Conservation (phyloP, 1,284 basidiomycete genomes). For the Heterobasidion occidentale region DNA sequence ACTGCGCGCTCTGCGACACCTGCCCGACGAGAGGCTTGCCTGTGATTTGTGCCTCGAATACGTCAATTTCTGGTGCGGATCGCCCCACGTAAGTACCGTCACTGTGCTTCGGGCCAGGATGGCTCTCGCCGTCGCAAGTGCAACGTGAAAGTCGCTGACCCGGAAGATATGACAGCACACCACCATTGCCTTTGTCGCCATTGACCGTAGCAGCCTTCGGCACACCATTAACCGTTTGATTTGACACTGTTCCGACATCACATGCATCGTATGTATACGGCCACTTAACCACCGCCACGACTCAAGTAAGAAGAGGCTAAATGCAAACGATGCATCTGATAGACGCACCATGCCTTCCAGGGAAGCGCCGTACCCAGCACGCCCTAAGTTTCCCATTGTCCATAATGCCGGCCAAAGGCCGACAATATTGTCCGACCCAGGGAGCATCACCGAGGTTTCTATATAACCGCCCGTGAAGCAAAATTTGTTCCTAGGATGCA, state of each 20-base stretch:
- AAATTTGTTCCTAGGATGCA: conserved; percentile 69
- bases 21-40: not conserved
- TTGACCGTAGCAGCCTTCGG: conserved; percentile 31
- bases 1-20: conserved; percentile 5
- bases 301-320: not conserved
- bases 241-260: conserved; percentile 49
- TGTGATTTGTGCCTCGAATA: conserved; percentile 31
- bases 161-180: conserved; percentile 37
- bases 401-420: conserved; percentile 47
- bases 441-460: conserved; percentile 67
- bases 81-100: conserved; percentile 48
- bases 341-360: conserved; percentile 39
- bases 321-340: not conserved
- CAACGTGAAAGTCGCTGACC: conserved; percentile 43
- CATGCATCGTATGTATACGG: conserved; percentile 51
- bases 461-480: conserved; percentile 88
- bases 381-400: conserved; percentile 47
- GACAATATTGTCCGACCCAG: conserved; percentile 53
- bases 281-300: conserved; percentile 23
- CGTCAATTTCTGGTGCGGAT: conserved; percentile 40
- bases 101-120: conserved; percentile 45
- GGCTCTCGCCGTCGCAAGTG: conserved; percentile 43
- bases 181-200: conserved; percentile 29
- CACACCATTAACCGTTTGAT: conserved; percentile 33
- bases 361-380: conserved; percentile 55